Percentiles rank a stretch among this genome's conserved stretches.
phyloP scores from a whole-genome alignment of 2,329 filamentous ascomycete species.

The Ceratocystis ficicola region DNA sequence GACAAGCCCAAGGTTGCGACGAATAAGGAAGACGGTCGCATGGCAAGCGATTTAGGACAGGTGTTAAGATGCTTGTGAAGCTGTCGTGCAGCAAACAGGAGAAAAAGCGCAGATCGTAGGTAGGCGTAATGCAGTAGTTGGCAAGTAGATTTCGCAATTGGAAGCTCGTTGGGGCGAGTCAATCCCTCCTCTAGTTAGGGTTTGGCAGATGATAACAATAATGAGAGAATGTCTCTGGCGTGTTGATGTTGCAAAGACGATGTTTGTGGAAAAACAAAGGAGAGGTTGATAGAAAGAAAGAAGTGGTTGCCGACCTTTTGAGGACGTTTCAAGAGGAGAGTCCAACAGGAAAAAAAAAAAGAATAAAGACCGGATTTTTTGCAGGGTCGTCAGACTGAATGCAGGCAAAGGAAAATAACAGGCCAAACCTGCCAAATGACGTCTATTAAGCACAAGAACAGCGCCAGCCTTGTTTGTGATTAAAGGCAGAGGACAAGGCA shows the following conservation, averaged over 20 bases:
- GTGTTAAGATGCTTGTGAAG: too few relatives aligned
- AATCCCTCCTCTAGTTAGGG: neutral
- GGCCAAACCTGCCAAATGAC: too few relatives aligned
- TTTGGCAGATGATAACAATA: neutral
- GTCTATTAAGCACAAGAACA: too few relatives aligned
- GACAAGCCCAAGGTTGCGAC: constrained; percentile 6
- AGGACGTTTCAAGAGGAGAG: neutral
- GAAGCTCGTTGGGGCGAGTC: neutral
- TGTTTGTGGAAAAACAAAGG: neutral
- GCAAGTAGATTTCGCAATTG: neutral
- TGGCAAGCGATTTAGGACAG: neutral
- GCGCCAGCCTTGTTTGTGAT: too few relatives aligned
- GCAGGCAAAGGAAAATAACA: too few relatives aligned
- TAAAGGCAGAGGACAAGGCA: too few relatives aligned
- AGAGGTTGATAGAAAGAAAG: neutral
- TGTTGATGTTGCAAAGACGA: neutral
- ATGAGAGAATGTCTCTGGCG: neutral
- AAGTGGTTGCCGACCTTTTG: neutral
- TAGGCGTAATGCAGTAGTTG: neutral
- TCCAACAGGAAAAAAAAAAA: neutral
- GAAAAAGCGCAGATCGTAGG: too few relatives aligned
- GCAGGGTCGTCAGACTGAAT: too few relatives aligned
- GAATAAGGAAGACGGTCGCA: constrained; percentile 1
- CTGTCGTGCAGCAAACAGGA: too few relatives aligned
- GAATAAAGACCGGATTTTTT: neutral